phyloP scores from a whole-genome alignment of 2,329 filamentous ascomycete genomes.

The Ascosphaera pollenicola region DNA sequence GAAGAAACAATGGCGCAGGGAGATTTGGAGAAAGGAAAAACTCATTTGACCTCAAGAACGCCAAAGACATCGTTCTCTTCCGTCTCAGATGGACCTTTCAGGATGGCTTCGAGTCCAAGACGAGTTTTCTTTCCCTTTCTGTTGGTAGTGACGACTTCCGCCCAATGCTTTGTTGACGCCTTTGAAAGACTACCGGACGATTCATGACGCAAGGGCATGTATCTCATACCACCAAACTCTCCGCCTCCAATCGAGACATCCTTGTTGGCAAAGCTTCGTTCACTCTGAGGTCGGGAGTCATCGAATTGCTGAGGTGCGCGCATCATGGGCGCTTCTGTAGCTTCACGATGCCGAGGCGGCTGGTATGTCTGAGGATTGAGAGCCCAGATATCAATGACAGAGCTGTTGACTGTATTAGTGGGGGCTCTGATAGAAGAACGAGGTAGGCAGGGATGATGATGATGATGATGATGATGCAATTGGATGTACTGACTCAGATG shows the following conservation, averaged over 20 bases:
- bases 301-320: not conserved
- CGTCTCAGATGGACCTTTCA: not conserved
- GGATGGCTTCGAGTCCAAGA: conserved; percentile 9
- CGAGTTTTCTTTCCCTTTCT: conserved; percentile 12
- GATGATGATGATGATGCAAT: not conserved
- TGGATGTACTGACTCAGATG: conserved; percentile 20
- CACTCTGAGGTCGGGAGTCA: conserved; percentile 1
- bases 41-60: not conserved
- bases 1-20: too few relatives aligned
- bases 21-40: too few relatives aligned
- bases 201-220: conserved; percentile 4
- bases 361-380: conserved; percentile 3
- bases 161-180: conserved; percentile 20
- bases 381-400: conserved; percentile 23
- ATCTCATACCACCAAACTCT: conserved; percentile 6
- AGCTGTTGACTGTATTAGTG: conserved; percentile 8
- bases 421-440: not conserved
- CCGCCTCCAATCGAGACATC: not conserved
- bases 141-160: conserved; percentile 21
- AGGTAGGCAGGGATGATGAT: conserved; percentile 1
- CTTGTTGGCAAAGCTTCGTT: not conserved
- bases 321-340: not conserved
- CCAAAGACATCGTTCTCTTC: not conserved
- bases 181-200: conserved; percentile 3
- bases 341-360: too few relatives aligned